These are phyloP conservation scores for Salix exigua DNA, from an alignment of 345 rosid genomes.

Conservation along the genomic window DNA sequence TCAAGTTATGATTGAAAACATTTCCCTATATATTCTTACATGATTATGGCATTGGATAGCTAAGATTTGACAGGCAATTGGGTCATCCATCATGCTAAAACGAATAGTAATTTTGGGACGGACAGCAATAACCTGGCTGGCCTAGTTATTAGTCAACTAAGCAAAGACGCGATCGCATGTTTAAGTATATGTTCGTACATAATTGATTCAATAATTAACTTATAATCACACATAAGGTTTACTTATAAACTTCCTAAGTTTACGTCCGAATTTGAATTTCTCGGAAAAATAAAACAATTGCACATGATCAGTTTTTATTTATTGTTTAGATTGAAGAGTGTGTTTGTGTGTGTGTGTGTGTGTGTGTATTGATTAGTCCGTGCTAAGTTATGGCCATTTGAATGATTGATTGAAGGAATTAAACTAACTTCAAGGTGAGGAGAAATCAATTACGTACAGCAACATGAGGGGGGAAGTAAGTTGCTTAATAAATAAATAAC, in stretches of 20 bases:
- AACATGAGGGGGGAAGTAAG: conserved; percentile 17
- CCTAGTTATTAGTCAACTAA: conserved; percentile 19
- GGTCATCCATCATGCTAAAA: neutral
- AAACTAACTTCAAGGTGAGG: neutral
- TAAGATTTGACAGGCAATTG: neutral
- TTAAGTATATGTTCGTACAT: neutral
- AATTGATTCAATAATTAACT: conserved; percentile 6
- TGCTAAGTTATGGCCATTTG: conserved; percentile 14
- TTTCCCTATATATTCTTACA: neutral
- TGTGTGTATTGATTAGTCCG: neutral
- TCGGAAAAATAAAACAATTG: conserved; percentile 13
- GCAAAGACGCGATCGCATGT: conserved; percentile 2
- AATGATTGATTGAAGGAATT: conserved; percentile 13
- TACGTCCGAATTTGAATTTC: neutral
- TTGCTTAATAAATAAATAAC: conserved; percentile 3
- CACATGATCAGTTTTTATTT: neutral
- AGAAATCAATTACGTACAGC: neutral
- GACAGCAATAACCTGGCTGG: conserved; percentile 22
- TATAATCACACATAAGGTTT: neutral
- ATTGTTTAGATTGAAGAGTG: neutral
- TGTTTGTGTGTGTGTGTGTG: too few relatives aligned
- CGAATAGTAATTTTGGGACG: neutral
- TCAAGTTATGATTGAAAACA: neutral
- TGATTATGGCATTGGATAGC: neutral
- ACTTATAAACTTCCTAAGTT: conserved; percentile 15